These are phyloP conservation scores for Trichoderma reesei DNA, from an alignment of 495 filamentous ascomycete species.

Conservation along the genomic window DNA sequence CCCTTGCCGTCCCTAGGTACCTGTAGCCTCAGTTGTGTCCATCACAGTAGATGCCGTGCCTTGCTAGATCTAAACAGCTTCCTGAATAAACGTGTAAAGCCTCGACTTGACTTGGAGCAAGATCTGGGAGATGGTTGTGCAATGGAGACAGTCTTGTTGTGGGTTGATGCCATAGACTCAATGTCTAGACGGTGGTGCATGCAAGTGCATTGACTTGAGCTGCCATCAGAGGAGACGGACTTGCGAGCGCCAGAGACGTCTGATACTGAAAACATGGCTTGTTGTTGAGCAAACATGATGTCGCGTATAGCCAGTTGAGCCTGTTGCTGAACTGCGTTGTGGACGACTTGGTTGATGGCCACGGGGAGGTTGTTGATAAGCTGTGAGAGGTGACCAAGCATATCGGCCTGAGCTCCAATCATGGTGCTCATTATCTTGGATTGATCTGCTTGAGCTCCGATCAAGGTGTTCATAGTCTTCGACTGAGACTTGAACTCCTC, in stretches of 20 bases:
- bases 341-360: conserved; percentile 9
- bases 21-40: not conserved
- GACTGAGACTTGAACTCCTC: not conserved
- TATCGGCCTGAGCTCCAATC: not conserved
- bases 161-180: not conserved
- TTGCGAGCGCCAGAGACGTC: not conserved
- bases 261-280: conserved; percentile 8
- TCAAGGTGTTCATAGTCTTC: not conserved
- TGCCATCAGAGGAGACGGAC: not conserved
- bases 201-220: not conserved
- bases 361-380: conserved; percentile 6
- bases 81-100: not conserved
- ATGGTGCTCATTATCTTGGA: not conserved
- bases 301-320: conserved; percentile 3
- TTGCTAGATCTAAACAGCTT: not conserved
- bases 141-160: not conserved
- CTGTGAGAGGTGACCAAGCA: conserved; percentile 4
- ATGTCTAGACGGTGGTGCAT: not conserved
- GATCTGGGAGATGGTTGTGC: not conserved
- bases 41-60: no score
- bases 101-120: not conserved
- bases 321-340: conserved; percentile 3
- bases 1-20: not conserved
- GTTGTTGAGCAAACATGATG: conserved; percentile 9
- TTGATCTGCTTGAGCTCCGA: not conserved